Conservation (phyloP, 2,329 filamentous ascomycete species). For the Apiospora malaysiana region DNA sequence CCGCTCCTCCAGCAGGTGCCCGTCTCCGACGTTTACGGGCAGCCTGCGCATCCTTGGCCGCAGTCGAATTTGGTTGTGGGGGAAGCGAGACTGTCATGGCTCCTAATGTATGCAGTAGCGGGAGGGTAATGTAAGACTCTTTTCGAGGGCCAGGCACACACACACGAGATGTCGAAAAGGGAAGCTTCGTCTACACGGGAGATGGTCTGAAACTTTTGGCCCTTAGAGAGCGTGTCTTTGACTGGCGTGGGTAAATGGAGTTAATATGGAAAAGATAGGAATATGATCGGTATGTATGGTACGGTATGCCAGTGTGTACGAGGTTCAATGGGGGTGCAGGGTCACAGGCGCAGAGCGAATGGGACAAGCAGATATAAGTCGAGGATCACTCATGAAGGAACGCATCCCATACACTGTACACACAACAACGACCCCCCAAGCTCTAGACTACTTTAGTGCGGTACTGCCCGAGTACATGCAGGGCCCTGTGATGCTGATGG, state of each 20-base stretch:
- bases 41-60: constrained; percentile 57
- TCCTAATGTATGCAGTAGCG: constrained; percentile 31
- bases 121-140: constrained; percentile 1
- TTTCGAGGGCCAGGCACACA: constrained; percentile 17
- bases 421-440: constrained; percentile 7
- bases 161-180: constrained; percentile 25
- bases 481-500: constrained; percentile 24
- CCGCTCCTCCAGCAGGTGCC: constrained; percentile 85
- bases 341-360: constrained; percentile 38
- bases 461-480: constrained; percentile 28
- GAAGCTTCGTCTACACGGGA: constrained; percentile 33
- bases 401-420: constrained; percentile 20
- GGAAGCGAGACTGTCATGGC: constrained; percentile 57
- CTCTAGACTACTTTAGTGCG: constrained; percentile 15
- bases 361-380: constrained; percentile 41
- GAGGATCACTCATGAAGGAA: constrained; percentile 38
- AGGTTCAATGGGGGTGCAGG: constrained; percentile 42
- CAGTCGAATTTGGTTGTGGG: constrained; percentile 50
- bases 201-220: constrained; percentile 36
- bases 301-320: constrained; percentile 42
- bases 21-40: constrained; percentile 80
- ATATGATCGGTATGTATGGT: constrained; percentile 31
- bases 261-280: constrained; percentile 47
- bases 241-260: constrained; percentile 49
- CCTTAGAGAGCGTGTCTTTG: constrained; percentile 41